Evolutionary conservation across 2,329 filamentous ascomycete species (phyloP).

Genomic region (Claviceps sorghi): DNA sequence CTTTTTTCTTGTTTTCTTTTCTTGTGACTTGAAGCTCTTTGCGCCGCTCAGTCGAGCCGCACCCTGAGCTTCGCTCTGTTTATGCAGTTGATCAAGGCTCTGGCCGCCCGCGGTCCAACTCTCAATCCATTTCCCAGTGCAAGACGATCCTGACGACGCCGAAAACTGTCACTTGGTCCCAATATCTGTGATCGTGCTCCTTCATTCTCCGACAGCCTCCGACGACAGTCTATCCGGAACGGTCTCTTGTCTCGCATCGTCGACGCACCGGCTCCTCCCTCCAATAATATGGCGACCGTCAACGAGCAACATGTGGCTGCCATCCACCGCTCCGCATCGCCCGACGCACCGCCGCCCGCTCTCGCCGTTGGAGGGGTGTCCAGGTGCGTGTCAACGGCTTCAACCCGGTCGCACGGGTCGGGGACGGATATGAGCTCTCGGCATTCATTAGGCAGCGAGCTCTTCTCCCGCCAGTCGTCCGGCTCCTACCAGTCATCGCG

Average conservation of each 20-base stretch:
- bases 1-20: background rate
- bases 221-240: background rate
- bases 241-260: background rate
- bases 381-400: constrained; percentile 49
- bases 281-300: constrained; percentile 19
- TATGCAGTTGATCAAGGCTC: constrained; percentile 2
- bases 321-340: constrained; percentile 29
- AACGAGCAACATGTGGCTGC: constrained; percentile 14
- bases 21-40: constrained; percentile 1
- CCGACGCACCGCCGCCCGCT: constrained; percentile 43
- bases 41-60: constrained; percentile 5
- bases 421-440: constrained; percentile 33
- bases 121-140: background rate
- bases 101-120: constrained; percentile 3
- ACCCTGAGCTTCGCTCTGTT: constrained; percentile 3
- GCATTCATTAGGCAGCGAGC: constrained; percentile 41
- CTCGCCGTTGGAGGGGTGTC: constrained; percentile 46
- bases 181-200: background rate
- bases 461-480: constrained; percentile 46
- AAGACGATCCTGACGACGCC: background rate
- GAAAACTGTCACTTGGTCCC: background rate
- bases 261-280: background rate
- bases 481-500: constrained; percentile 36
- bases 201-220: background rate
- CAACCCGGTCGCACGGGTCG: constrained; percentile 43